Base-by-base conservation (phyloP, 768 basidiomycete genomes). In the Lactifluus echinatus region DNA sequence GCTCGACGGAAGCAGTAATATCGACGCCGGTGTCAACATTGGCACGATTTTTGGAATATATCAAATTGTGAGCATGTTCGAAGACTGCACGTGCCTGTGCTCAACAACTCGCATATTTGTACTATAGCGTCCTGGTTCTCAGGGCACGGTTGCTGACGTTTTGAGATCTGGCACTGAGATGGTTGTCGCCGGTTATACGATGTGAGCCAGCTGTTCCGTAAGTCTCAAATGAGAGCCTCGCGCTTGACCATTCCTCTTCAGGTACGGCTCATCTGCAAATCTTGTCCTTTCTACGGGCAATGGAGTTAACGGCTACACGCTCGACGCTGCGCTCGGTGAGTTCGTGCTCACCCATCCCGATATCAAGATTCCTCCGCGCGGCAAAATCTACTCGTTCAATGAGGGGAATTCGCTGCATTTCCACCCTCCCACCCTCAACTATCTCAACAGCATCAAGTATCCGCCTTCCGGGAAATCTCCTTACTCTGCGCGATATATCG, bases 361-460 rank as follows among this genome's bases (percentile, higher is more conserved):
- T 66, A 99, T 99, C 73, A 81, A 83, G 72, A 91, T 99, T 63
- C 96, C 96, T 7, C 63, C 83, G 10, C 85, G 96, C 49, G 96
- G 96, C 64, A 98, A 98, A 75, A 99, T 99, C 68, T 99, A 99
- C 76, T 97, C 94, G 3, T 95, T 98, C 79, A 99, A 99, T 71
- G 96, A 99, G 75, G 96, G 96, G 60, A 99, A 99, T 75, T 82
- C 93, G 31, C 78, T 91, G 79, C 94, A 94, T 74, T 98, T 96
- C 77, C 76, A 93, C 71, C 72, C 80, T 46, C 93, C 89, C 17
- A 88, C 90, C 47, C 73, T 73, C 49, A 81, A 83, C 42, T 95
- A 95, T 72, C 80, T 95, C 58, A 84, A 89, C 61, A 89, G 87
- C 62, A 90, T 95, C 80, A 95, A 99, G 73, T 93, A 80, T 70